Evolutionary conservation across 2,329 filamentous ascomycete species (phyloP).

Genomic region (Sporothrix variecibatus): DNA sequence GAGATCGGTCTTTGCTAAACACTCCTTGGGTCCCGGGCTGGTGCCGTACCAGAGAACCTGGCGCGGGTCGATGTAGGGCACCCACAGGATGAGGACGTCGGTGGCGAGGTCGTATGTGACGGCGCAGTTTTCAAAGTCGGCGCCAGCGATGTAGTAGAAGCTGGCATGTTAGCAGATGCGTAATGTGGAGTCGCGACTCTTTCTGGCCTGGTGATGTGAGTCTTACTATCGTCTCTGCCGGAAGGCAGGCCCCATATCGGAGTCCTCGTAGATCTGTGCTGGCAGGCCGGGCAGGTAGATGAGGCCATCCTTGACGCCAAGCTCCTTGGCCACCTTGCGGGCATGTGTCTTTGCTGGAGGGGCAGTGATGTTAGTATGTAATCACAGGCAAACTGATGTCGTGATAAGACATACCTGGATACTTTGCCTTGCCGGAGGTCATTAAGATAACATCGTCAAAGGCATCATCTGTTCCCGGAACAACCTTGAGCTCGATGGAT

Average conservation of each 20-base stretch:
- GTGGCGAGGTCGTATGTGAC: conserved; percentile 59
- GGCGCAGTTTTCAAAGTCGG: conserved; percentile 55
- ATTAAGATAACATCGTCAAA: background rate
- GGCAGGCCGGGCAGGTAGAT: conserved; percentile 58
- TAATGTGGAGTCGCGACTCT: too few species aligned
- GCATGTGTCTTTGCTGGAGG: conserved; percentile 57
- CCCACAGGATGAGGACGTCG: conserved; percentile 70
- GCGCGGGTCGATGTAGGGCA: conserved; percentile 66
- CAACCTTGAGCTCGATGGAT: conserved; percentile 44
- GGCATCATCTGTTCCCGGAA: background rate
- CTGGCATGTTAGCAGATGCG: conserved; percentile 38
- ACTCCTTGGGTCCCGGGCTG: conserved; percentile 62
- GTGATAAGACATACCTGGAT: conserved; percentile 38
- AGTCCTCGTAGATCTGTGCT: conserved; percentile 57
- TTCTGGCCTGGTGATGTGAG: background rate
- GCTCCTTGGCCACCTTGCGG: conserved; percentile 55
- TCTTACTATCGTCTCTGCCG: conserved; percentile 61
- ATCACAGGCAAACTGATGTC: too few species aligned
- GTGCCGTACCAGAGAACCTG: conserved; percentile 65
- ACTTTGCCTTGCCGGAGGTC: conserved; percentile 34
- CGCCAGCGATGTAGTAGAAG: conserved; percentile 61
- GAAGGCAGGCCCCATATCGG: conserved; percentile 58
- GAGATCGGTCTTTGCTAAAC: conserved; percentile 64
- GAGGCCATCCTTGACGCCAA: conserved; percentile 53
- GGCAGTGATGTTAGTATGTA: background rate